Base-by-base conservation (phyloP, 805 yeast species). In the Wickerhamomyces canadensis region DNA sequence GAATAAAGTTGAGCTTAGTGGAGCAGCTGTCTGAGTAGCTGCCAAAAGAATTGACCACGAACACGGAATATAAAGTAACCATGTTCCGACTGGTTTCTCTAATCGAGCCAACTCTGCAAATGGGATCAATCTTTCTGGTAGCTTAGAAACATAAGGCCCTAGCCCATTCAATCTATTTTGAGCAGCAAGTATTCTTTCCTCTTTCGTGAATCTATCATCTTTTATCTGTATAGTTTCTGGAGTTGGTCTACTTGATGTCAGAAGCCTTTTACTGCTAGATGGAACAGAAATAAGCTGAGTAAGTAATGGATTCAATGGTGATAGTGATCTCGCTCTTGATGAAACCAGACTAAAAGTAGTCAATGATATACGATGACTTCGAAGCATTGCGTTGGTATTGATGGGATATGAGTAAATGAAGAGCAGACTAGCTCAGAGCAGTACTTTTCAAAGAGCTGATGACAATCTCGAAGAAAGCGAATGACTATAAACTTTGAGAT, bases 31-130 rank as follows among this genome's bases (percentile, higher is more conserved):
- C 47, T 77, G 67, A 46, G 72, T 82, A 0, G 94, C 91, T 1
- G 96, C 97, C 80, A 89, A 82, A 0, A 91, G 70, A 37, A 93
- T 82, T 10, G 95, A 83, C 98, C 98, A 93, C 31, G 86, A 74
- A 35, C 95, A 81, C 0, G 98, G 98, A 33, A 86, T 67, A 42
- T 76, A 76, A 29, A 93, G 64, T 19, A 91, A 65, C 72, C 86
- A 78, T 0, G 97, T 84, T 0, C 98, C 99, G n/a, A 84, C 94
- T 0, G 99, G 98, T 50, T 86, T 86, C 55, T 93, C 98, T 38
- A 91, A 60, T 38, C 99, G 70, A 84, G 88, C 80, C 38, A 93
- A 65, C 54, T 87, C 95, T 30, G 96, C 95, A 56, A 88, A 93
- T 0, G 98, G 98, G 31, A 85, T 80, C 77, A 80, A 68, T 39